Conservation (phyloP, 345 rosid species). For the Aquilaria malaccensis region DNA sequence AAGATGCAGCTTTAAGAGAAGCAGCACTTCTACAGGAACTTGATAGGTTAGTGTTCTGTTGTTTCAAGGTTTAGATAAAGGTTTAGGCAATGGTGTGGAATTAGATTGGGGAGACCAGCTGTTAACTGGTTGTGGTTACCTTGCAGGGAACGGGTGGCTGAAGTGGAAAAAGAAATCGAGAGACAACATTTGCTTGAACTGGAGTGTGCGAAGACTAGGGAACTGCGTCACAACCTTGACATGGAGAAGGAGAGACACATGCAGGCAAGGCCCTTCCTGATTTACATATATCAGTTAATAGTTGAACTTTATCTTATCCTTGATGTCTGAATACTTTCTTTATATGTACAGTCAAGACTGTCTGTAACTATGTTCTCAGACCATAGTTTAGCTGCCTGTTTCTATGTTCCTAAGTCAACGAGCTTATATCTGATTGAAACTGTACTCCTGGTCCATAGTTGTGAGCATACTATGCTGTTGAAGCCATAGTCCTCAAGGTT, state of each 20-base stretch:
- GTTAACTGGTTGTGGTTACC: slow-evolving; percentile 10
- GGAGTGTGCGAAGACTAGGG: slow-evolving; percentile 74
- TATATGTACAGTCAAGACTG: too few relatives aligned
- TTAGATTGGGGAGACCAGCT: not conserved
- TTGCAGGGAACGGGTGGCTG: slow-evolving; percentile 57
- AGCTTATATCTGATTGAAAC: too few relatives aligned
- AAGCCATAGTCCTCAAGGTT: too few relatives aligned
- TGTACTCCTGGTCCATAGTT: too few relatives aligned
- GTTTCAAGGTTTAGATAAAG: slow-evolving; percentile 5
- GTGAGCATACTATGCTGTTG: too few relatives aligned
- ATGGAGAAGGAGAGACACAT: slow-evolving; percentile 81
- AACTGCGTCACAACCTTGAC: slow-evolving; percentile 64
- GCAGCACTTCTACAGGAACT: slow-evolving; percentile 65
- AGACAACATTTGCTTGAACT: slow-evolving; percentile 62
- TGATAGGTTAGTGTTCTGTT: slow-evolving; percentile 44
- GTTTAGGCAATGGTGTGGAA: not conserved
- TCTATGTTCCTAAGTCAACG: too few relatives aligned
- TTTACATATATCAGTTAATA: not conserved
- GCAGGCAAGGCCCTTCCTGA: slow-evolving; percentile 39
- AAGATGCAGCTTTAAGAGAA: slow-evolving; percentile 62
- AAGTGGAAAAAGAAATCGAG: slow-evolving; percentile 75
- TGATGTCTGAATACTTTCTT: too few relatives aligned
- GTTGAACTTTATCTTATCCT: too few relatives aligned
- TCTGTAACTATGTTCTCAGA: too few relatives aligned
- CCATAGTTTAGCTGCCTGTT: too few relatives aligned